Conservation (phyloP, 106 monocot species). For the Xerophyta viscosa region DNA sequence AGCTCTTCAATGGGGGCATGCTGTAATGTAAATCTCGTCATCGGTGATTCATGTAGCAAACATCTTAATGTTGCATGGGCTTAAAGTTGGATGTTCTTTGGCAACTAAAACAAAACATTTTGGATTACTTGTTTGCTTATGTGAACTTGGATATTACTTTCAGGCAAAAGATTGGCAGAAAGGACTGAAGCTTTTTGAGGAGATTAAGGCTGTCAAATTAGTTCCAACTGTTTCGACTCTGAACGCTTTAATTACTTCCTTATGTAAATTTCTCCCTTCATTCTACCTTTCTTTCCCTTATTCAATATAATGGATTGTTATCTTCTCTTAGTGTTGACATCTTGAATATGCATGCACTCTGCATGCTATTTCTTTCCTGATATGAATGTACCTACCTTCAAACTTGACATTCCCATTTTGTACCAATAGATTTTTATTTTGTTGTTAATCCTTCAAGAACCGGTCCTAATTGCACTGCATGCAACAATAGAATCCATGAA, state of each 20-base stretch:
- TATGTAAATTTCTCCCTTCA: constrained; percentile 48
- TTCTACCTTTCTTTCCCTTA: not conserved
- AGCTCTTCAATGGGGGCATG: constrained; percentile 97
- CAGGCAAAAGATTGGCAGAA: constrained; percentile 95
- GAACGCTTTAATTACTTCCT: constrained; percentile 80
- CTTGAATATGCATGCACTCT: too few relatives aligned
- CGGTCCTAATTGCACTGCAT: not conserved
- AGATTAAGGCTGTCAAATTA: constrained; percentile 63
- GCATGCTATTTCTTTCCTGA: too few relatives aligned
- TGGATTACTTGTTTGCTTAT: not conserved
- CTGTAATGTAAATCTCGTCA: constrained; percentile 57
- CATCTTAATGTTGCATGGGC: too few relatives aligned
- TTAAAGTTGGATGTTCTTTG: too few relatives aligned
- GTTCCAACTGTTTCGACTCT: constrained; percentile 79
- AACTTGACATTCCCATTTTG: too few relatives aligned
- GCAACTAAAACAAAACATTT: too few relatives aligned
- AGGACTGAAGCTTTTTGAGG: constrained; percentile 75
- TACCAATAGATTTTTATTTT: too few relatives aligned
- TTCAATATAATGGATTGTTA: too few relatives aligned
- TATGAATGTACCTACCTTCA: too few relatives aligned
- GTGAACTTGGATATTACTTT: too few relatives aligned
- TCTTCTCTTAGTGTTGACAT: too few relatives aligned
- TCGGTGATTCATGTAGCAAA: not conserved
- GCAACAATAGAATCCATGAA: too few relatives aligned
- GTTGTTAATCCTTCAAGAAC: not conserved